Evolutionary conservation across 2,329 filamentous ascomycete genomes (phyloP), one percentile per base, ranked within the genome.

Genomic region (Botrytis byssoidea): DNA sequence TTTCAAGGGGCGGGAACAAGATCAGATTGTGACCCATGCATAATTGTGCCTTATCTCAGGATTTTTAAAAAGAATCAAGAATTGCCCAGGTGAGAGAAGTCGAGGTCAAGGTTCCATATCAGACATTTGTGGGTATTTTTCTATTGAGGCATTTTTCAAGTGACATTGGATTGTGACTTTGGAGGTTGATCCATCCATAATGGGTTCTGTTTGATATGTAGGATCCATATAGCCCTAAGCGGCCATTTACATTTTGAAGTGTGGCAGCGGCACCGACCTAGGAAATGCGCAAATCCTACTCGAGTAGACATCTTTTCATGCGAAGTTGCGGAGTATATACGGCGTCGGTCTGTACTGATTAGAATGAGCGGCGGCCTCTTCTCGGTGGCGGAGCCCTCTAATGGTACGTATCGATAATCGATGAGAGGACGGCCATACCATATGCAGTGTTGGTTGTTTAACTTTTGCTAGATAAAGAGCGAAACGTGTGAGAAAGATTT

Each of bases 401-500:
- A 22, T 32, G 18, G 29, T 68, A n/a, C n/a, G n/a, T n/a, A 32
- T 55, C 37, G 65, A n/a, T 42, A 48, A 55, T 55, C 37, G 65
- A n/a, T 68, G 65, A 55, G 44, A 55, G n/a, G 51, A 51, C 16
- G 22, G 44, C 64, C 64, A 67, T 67, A 35, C 64, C 64, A 20
- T 37, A 67, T 51, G 35, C 32, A 51, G 64, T 18, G 32, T 51
- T 46, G 32, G 32, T 51, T 51, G 29, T 64, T 40, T 44, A 44
- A 18, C 32, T 40, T 40, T 22, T 37, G 14, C 29, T 29, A 40
- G 46, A 29, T 16, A 46, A 40, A 5, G 32, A 40, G 40, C 65
- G 65, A 67, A 67, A 67, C 46, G 32, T 67, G 65, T 55, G 46
- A 67, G 44, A 67, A 67, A n/a, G 65, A 37, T 67, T 65, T 67